Evolutionary conservation across 2,329 filamentous ascomycete species (phyloP).

Genomic region (Nigrospora osmanthi): DNA sequence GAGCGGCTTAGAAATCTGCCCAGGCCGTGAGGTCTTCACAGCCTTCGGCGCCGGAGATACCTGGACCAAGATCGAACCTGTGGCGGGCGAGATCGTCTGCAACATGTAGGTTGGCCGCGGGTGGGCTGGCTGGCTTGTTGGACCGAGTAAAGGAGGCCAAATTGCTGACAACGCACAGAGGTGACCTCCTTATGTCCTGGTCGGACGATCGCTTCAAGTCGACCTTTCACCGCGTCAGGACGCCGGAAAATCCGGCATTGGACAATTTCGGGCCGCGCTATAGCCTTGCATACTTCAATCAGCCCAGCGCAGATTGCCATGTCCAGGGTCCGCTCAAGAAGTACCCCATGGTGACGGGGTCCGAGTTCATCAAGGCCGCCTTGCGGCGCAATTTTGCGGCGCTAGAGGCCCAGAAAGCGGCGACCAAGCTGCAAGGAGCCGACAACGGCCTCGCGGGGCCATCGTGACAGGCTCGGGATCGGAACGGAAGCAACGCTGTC

Average conservation of each 20-base stretch:
- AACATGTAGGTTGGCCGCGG: constrained; percentile 36
- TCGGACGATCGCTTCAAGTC: constrained; percentile 61
- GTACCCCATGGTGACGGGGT: constrained; percentile 52
- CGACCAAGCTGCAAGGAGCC: constrained; percentile 4
- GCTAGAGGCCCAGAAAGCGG: constrained; percentile 37
- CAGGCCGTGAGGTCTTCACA: constrained; percentile 52
- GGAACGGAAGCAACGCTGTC: no score
- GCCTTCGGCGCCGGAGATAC: constrained; percentile 49
- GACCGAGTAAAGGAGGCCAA: no score
- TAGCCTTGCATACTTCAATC: constrained; percentile 60
- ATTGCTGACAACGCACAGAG: constrained; percentile 20
- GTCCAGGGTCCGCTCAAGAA: constrained; percentile 56
- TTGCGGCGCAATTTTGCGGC: constrained; percentile 49
- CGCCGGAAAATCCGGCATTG: constrained; percentile 41
- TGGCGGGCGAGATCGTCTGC: constrained; percentile 48
- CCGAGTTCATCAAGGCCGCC: constrained; percentile 49
- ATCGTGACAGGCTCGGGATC: no score
- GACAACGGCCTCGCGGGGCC: neutral
- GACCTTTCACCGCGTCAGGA: constrained; percentile 57
- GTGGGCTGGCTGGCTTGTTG: neutral
- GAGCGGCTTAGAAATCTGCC: constrained; percentile 56
- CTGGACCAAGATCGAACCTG: constrained; percentile 56
- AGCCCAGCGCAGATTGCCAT: constrained; percentile 47
- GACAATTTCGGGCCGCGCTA: constrained; percentile 53
- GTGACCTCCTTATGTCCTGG: constrained; percentile 60